Evolutionary conservation across 1,284 basidiomycete genomes (phyloP).

Genomic region (Apiotrichum mycotoxinovorans): DNA sequence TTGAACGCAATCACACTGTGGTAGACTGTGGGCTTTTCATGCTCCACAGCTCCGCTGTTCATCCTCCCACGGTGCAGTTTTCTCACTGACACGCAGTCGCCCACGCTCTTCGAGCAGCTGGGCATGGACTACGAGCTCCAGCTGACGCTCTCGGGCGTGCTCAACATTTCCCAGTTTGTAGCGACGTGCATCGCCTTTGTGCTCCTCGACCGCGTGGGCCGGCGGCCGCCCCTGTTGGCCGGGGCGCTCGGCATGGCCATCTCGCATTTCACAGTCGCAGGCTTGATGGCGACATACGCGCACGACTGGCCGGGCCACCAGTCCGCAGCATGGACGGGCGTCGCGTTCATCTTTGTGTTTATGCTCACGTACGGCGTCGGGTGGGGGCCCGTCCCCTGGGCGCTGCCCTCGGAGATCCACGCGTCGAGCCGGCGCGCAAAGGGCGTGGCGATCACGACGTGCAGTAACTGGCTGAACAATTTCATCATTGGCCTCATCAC

Average conservation of each 20-base stretch:
- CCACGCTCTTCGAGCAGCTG: slow-evolving; percentile 30
- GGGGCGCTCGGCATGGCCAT: slow-evolving; percentile 9
- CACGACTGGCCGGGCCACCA: slow-evolving; percentile 20
- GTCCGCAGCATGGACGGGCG: slow-evolving; percentile 13
- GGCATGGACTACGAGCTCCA: slow-evolving; percentile 23
- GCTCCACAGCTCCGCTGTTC: no score
- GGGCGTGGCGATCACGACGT: slow-evolving; percentile 14
- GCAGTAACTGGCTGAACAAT: slow-evolving; percentile 17
- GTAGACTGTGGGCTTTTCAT: no score
- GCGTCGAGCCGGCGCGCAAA: slow-evolving; percentile 5
- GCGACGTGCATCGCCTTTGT: slow-evolving; percentile 35
- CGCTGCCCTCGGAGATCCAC: slow-evolving; percentile 10
- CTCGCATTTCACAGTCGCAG: slow-evolving; percentile 26
- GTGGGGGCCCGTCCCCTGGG: slow-evolving; percentile 19
- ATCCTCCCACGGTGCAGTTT: no score
- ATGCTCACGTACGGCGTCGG: neutral
- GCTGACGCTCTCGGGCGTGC: slow-evolving; percentile 38
- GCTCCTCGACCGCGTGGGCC: slow-evolving; percentile 40
- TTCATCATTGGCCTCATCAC: slow-evolving; percentile 27
- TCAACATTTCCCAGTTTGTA: slow-evolving; percentile 34
- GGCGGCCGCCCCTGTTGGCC: slow-evolving; percentile 31
- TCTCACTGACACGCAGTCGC: no score
- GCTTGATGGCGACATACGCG: slow-evolving; percentile 23
- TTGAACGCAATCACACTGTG: no score
- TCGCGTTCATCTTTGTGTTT: slow-evolving; percentile 1